phyloP scores from a whole-genome alignment of 805 yeast genomes.

The Yamadazyma akitaensis region DNA sequence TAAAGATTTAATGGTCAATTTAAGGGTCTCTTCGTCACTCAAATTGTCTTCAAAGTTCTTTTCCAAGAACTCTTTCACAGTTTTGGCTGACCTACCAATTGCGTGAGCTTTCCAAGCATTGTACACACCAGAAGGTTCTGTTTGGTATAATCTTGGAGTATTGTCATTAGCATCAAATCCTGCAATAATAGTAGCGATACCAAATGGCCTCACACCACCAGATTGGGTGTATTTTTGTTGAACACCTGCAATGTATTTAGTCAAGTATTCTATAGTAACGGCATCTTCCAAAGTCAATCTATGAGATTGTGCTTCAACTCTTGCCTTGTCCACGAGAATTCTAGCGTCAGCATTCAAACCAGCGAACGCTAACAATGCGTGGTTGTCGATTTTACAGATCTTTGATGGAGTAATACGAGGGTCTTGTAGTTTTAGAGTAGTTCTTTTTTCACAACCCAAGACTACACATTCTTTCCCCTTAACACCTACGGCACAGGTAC shows the following conservation, averaged over 20 bases:
- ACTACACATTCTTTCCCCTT: conserved; percentile 88
- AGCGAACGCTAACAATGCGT: conserved; percentile 89
- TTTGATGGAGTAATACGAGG: conserved; percentile 95
- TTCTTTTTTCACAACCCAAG: conserved; percentile 94
- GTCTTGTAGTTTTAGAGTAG: conserved; percentile 92
- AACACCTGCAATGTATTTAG: conserved; percentile 95
- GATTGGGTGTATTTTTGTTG: conserved; percentile 96
- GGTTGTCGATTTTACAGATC: conserved; percentile 87
- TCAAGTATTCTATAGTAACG: conserved; percentile 84
- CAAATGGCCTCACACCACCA: conserved; percentile 98
- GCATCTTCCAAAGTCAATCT: conserved; percentile 92
- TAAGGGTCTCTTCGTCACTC: conserved; percentile 67
- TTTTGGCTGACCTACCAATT: conserved; percentile 91
- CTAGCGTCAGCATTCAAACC: conserved; percentile 99
- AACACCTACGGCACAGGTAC: conserved; percentile 97
- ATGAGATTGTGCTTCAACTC: conserved; percentile 95
- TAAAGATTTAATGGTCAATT: conserved; percentile 79
- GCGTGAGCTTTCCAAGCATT: conserved; percentile 98
- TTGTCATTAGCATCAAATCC: conserved; percentile 89
- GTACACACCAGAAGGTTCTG: conserved; percentile 96
- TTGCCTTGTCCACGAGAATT: conserved; percentile 88
- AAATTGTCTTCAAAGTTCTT: conserved; percentile 70
- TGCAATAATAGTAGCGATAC: conserved; percentile 90
- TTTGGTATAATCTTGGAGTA: conserved; percentile 81
- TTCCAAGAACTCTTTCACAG: conserved; percentile 93